Evolutionary conservation across 257 asterid genomes (phyloP).

Genomic region (Fraxinus quadrangulata): DNA sequence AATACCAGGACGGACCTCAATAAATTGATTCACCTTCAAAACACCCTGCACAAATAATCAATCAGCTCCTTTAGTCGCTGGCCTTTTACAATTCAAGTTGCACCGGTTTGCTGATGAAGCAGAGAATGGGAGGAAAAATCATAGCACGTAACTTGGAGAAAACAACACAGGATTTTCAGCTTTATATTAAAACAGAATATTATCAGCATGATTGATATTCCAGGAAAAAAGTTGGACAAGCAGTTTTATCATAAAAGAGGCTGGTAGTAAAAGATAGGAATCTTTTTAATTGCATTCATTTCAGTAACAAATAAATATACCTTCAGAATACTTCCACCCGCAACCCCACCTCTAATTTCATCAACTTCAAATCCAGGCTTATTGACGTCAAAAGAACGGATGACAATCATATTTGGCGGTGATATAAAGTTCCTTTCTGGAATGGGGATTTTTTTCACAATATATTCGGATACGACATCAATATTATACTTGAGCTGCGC

Average conservation of each 20-base stretch:
- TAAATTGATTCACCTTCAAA: constrained; percentile 76
- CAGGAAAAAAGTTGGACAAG: not conserved
- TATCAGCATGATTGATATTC: not conserved
- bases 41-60: constrained; percentile 76
- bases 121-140: not conserved
- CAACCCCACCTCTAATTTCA: constrained; percentile 96
- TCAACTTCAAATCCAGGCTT: constrained; percentile 98
- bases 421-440: constrained; percentile 84
- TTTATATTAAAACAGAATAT: not conserved
- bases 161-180: constrained; percentile 10
- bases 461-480: constrained; percentile 88
- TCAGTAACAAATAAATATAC: constrained; percentile 32
- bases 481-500: constrained; percentile 95
- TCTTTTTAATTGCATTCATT: not conserved
- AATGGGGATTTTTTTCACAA: constrained; percentile 85
- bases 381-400: constrained; percentile 95
- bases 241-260: not conserved
- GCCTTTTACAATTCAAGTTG: constrained; percentile 9
- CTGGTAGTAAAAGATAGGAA: not conserved
- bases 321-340: constrained; percentile 98
- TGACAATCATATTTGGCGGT: constrained; percentile 96
- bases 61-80: not conserved
- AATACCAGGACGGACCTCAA: constrained; percentile 99
- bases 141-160: constrained; percentile 1
- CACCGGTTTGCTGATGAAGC: not conserved